Evolutionary conservation across 2,329 filamentous ascomycete species (phyloP).

Genomic region (Aspergillus uvarum): DNA sequence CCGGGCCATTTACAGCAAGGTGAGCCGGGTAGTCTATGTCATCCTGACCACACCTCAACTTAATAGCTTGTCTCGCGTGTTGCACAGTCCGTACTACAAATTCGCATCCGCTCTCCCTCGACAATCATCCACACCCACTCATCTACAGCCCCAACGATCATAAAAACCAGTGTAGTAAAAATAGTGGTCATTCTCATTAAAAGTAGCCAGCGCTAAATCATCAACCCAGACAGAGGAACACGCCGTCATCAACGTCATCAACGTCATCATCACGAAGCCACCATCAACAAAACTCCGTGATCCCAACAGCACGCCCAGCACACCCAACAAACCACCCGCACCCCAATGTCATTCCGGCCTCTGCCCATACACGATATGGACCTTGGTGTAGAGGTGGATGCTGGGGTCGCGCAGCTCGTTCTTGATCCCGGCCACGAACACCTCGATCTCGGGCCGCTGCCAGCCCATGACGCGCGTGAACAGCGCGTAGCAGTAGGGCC

Average conservation of each 20-base stretch:
- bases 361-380: constrained; percentile 35
- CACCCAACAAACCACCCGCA: neutral
- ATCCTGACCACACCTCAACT: no score
- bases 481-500: constrained; percentile 36
- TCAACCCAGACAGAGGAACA: neutral
- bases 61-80: no score
- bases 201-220: neutral
- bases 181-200: neutral
- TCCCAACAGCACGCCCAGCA: neutral
- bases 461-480: constrained; percentile 43
- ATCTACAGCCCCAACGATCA: no score
- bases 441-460: constrained; percentile 38
- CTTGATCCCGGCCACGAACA: constrained; percentile 39
- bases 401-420: constrained; percentile 38
- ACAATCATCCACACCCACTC: no score
- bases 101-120: no score
- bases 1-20: no score
- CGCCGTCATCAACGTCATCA: neutral
- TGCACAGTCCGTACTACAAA: no score
- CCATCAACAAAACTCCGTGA: neutral
- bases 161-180: neutral
- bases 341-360: constrained; percentile 8
- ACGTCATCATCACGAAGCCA: neutral
- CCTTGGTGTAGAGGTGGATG: constrained; percentile 39
- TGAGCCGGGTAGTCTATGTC: no score